A percentile compares a stretch with the other conserved stretches of the same genome.
Conservation (phyloP, 1,284 basidiomycete species). For the Pholiota adiposa region DNA sequence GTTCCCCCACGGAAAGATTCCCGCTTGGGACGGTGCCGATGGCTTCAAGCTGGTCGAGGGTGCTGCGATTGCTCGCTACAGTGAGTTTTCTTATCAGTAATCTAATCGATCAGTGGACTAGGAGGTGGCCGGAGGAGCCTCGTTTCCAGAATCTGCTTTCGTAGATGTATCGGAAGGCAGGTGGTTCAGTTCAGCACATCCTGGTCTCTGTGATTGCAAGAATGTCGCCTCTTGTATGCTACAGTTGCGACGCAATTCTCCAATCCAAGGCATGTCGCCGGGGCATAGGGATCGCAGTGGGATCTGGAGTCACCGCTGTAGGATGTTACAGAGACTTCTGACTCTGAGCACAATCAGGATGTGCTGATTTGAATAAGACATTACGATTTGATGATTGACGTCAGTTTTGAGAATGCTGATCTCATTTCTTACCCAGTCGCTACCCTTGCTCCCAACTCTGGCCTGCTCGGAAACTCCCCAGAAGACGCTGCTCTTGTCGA, state of each 20-base stretch:
- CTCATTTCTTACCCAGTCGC: conserved; percentile 59
- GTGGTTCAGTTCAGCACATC: no score
- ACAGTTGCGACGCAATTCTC: no score
- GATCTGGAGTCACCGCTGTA: no score
- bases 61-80: conserved; percentile 83
- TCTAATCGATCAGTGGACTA: conserved; percentile 28
- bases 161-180: background rate
- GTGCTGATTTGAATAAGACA: background rate
- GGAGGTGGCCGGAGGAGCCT: background rate
- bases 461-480: conserved; percentile 41
- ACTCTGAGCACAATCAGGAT: no score
- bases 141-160: background rate
- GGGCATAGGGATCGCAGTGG: no score
- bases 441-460: conserved; percentile 45
- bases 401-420: conserved; percentile 11
- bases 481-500: conserved; percentile 50
- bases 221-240: no score
- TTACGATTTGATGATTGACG: conserved; percentile 16
- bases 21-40: conserved; percentile 78
- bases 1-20: conserved; percentile 87
- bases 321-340: no score
- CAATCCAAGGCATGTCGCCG: no score
- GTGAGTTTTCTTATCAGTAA: conserved; percentile 63
- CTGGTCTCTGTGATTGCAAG: no score
- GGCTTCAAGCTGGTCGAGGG: conserved; percentile 85